A percentile compares a stretch with the other conserved stretches of the same genome.
Evolutionary conservation across 2,329 filamentous ascomycete genomes (phyloP).

Genomic region (Cladosporium sp.): DNA sequence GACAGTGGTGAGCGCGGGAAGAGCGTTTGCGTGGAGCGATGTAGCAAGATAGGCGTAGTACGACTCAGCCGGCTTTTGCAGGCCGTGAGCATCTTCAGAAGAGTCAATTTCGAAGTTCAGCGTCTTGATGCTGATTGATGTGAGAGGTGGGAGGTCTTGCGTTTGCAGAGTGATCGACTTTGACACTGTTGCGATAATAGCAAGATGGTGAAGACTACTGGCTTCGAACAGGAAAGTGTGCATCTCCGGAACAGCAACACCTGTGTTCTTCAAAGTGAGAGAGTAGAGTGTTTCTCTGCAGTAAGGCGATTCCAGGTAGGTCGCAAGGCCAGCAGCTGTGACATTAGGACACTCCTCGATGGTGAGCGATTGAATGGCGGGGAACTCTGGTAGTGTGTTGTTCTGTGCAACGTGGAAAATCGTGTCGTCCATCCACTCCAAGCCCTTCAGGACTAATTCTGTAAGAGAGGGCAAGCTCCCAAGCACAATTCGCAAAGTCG

Average conservation of each 20-base stretch:
- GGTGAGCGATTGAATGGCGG: conserved; percentile 70
- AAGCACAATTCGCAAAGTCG: conserved; percentile 69
- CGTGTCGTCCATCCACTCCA: conserved; percentile 71
- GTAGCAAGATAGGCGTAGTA: conserved; percentile 85
- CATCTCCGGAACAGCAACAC: conserved; percentile 64
- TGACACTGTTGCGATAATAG: conserved; percentile 57
- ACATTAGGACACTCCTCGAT: conserved; percentile 71
- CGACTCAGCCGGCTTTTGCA: conserved; percentile 52
- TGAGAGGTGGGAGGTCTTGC: conserved; percentile 61
- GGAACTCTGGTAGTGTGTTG: conserved; percentile 66
- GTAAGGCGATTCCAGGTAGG: conserved; percentile 64
- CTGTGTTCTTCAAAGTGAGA: conserved; percentile 71
- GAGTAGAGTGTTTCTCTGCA: conserved; percentile 63
- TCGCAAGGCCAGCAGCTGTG: conserved; percentile 68
- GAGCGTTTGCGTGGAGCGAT: conserved; percentile 73
- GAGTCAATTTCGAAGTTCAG: conserved; percentile 82
- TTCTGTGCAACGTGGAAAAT: conserved; percentile 65
- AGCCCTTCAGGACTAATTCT: conserved; percentile 72
- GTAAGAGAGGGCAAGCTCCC: conserved; percentile 65
- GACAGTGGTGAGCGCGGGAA: conserved; percentile 72
- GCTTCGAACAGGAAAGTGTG: conserved; percentile 61
- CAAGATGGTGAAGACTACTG: conserved; percentile 58
- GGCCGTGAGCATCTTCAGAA: conserved; percentile 59
- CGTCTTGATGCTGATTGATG: conserved; percentile 67
- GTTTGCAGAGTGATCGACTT: conserved; percentile 54